These are phyloP conservation scores for Lodderomyces margitis DNA, from an alignment of 1,139 yeast genomes.

Conservation along the genomic window DNA sequence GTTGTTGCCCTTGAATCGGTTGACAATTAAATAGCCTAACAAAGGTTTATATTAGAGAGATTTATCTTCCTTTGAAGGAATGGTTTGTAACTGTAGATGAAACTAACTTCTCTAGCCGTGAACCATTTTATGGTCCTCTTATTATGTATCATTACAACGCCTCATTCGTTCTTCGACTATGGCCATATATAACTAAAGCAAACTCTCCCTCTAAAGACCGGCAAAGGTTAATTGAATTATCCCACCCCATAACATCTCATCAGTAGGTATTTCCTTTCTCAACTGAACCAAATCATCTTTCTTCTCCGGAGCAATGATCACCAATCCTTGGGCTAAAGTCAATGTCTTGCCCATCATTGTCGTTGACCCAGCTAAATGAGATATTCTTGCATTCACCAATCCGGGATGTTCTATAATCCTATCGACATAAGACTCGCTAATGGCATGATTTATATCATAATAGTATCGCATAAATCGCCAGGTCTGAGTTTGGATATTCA, in stretches of 20 bases:
- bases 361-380: slow-evolving; percentile 33
- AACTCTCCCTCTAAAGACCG: slow-evolving; percentile 17
- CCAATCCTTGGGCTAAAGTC: slow-evolving; percentile 40
- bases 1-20: too few species aligned
- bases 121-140: too few species aligned
- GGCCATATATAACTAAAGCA: too few species aligned
- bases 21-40: too few species aligned
- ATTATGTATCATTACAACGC: too few species aligned
- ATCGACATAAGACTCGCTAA: slow-evolving; percentile 23
- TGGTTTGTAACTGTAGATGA: too few species aligned
- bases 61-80: too few species aligned
- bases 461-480: slow-evolving; percentile 41
- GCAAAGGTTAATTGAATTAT: slow-evolving; percentile 41
- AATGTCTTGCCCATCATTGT: slow-evolving; percentile 37
- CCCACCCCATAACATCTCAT: slow-evolving; percentile 35
- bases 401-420: slow-evolving; percentile 20
- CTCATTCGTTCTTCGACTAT: too few species aligned
- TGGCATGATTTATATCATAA: slow-evolving; percentile 30
- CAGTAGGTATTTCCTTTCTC: slow-evolving; percentile 20
- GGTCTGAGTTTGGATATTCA: slow-evolving; percentile 42
- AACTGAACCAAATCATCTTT: slow-evolving; percentile 24
- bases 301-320: slow-evolving; percentile 32
- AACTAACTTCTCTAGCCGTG: too few species aligned
- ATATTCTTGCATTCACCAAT: slow-evolving; percentile 31
- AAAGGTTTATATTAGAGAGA: too few species aligned